Evolutionary conservation across 495 filamentous ascomycete species (phyloP).

Genomic region (Aspergillus campestris): DNA sequence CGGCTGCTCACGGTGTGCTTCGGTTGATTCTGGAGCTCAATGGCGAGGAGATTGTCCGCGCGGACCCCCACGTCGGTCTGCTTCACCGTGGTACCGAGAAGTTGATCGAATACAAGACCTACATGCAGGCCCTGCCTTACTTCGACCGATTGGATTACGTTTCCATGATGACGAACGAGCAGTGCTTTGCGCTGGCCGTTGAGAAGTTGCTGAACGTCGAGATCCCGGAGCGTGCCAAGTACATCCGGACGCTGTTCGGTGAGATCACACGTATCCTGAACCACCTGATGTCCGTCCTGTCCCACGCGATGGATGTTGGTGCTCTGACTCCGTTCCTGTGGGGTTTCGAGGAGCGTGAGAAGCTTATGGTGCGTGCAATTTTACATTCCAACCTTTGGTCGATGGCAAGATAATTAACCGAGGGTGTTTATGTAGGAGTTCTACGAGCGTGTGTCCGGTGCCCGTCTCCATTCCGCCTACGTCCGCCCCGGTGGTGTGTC

Average conservation of each 20-base stretch:
- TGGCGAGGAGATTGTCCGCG: conserved; percentile 93
- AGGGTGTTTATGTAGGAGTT: conserved; percentile 63
- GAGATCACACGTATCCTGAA: conserved; percentile 95
- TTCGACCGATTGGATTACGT: conserved; percentile 99
- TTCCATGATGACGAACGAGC: conserved; percentile 99
- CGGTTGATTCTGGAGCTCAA: conserved; percentile 95
- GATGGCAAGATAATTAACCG: conserved; percentile 6
- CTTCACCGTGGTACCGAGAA: conserved; percentile 98
- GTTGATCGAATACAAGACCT: conserved; percentile 99
- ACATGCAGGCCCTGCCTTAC: conserved; percentile 96
- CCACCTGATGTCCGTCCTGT: conserved; percentile 96
- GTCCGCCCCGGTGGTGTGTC: conserved; percentile 95
- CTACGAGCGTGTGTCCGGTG: conserved; percentile 97
- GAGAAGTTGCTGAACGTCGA: conserved; percentile 98
- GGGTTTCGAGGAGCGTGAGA: conserved; percentile 99
- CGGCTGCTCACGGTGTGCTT: conserved; percentile 96
- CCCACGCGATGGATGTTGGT: conserved; percentile 99
- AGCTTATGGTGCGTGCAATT: conserved; percentile 75
- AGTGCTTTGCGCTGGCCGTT: conserved; percentile 89
- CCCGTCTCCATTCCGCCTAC: conserved; percentile 96
- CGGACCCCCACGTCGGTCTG: conserved; percentile 94
- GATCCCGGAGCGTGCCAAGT: conserved; percentile 92
- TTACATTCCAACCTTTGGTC: neutral
- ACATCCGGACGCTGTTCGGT: conserved; percentile 90
- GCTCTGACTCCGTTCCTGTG: conserved; percentile 97